A percentile compares a stretch with the other conserved stretches of the same genome.
phyloP scores from a whole-genome alignment of 768 basidiomycete species.

The Phylloporus sp. region DNA sequence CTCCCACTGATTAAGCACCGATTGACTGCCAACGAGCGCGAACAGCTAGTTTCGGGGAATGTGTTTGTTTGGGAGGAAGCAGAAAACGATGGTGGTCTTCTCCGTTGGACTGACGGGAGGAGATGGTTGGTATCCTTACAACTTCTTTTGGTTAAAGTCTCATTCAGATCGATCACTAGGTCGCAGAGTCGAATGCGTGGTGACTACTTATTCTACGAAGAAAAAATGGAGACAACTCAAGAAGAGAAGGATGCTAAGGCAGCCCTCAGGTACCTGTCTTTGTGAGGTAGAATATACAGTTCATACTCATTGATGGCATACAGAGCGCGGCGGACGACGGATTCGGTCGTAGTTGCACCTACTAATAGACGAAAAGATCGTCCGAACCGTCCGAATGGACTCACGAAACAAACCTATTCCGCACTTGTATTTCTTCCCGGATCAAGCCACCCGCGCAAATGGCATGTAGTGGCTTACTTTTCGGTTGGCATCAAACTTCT shows the following conservation, averaged over 20 bases:
- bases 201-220: constrained; percentile 81
- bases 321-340: constrained; percentile 57
- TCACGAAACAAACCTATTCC: constrained; percentile 84
- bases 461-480: constrained; percentile 85
- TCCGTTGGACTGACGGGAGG: constrained; percentile 81
- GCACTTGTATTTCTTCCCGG: constrained; percentile 68
- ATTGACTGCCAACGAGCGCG: constrained; percentile 65
- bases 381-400: constrained; percentile 73
- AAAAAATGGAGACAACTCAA: constrained; percentile 76
- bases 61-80: constrained; percentile 87
- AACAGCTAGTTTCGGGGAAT: constrained; percentile 66
- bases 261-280: constrained; percentile 54
- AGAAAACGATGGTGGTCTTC: constrained; percentile 59
- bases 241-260: constrained; percentile 79
- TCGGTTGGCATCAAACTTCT: constrained; percentile 43
- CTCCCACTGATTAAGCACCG: constrained; percentile 70
- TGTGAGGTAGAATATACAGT: neutral
- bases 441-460: constrained; percentile 57
- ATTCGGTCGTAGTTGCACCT: constrained; percentile 55
- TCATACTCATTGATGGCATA: constrained; percentile 9
- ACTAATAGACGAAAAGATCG: constrained; percentile 71
- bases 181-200: constrained; percentile 83
- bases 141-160: constrained; percentile 2
- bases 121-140: constrained; percentile 50
- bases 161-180: constrained; percentile 37